phyloP scores from a whole-genome alignment of 2,329 filamentous ascomycete genomes.

The Tolypocladium pustulatum region DNA sequence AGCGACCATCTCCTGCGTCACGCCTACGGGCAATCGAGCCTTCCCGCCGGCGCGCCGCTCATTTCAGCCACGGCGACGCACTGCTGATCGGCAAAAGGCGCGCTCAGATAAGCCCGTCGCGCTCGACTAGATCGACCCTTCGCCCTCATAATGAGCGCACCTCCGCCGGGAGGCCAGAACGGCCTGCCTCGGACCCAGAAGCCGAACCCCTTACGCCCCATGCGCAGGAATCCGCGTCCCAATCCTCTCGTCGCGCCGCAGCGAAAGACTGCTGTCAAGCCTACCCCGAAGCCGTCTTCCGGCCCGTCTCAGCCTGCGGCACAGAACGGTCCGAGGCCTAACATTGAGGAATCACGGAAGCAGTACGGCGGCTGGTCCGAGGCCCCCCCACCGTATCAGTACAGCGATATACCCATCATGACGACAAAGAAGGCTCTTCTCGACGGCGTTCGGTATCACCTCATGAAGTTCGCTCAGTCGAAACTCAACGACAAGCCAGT shows the following conservation, averaged over 20 bases:
- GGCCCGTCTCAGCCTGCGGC: conserved; percentile 9
- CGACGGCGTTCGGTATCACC: conserved; percentile 73
- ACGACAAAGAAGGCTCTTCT: conserved; percentile 74
- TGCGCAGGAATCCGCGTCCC: conserved; percentile 27
- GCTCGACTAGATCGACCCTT: neutral
- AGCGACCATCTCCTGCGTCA: neutral
- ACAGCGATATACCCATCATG: conserved; percentile 56
- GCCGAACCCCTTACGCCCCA: conserved; percentile 26
- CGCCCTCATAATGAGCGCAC: conserved; percentile 31
- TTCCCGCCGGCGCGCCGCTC: neutral
- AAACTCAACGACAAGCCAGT: conserved; percentile 49
- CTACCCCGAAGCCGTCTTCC: conserved; percentile 8
- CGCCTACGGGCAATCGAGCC: neutral
- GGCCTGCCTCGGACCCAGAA: conserved; percentile 18
- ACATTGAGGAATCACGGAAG: conserved; percentile 30
- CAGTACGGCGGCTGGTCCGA: conserved; percentile 49
- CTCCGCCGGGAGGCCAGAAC: conserved; percentile 24
- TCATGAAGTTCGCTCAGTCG: conserved; percentile 65
- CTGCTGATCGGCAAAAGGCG: neutral
- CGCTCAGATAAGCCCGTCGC: neutral
- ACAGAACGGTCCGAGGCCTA: conserved; percentile 19
- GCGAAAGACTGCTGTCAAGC: conserved; percentile 24
- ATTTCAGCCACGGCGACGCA: neutral
- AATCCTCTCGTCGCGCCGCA: conserved; percentile 58
- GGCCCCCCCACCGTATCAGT: conserved; percentile 34